phyloP scores from a whole-genome alignment of 345 rosid genomes.

The Aurinia saxatilis region DNA sequence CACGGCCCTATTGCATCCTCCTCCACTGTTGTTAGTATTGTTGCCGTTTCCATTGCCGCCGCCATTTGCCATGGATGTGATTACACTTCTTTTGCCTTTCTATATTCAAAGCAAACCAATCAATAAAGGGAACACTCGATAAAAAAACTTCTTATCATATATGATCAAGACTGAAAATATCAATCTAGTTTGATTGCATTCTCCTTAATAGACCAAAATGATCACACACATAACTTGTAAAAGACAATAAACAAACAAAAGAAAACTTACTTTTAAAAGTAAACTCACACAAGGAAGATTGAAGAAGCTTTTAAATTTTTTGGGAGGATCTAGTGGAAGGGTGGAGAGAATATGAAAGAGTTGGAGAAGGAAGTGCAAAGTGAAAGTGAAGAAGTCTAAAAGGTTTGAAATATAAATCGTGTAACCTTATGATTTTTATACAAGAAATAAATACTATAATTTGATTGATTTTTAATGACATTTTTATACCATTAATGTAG shows the following conservation, averaged over 20 bases:
- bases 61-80: conserved; percentile 12
- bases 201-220: not conserved
- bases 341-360: not conserved
- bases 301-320: not conserved
- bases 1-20: conserved; percentile 28
- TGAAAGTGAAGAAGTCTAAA: conserved; percentile 6
- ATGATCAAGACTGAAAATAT: no score
- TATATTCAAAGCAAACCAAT: not conserved
- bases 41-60: conserved; percentile 6
- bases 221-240: no score
- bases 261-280: not conserved
- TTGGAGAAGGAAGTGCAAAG: not conserved
- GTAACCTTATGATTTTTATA: not conserved
- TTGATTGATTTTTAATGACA: conserved; percentile 9
- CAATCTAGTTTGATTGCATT: not conserved
- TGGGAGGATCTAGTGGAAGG: not conserved
- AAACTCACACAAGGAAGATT: not conserved
- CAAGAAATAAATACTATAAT: not conserved
- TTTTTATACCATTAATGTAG: not conserved
- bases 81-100: not conserved
- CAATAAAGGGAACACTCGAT: not conserved
- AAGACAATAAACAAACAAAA: no score
- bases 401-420: not conserved
- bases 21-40: conserved; percentile 1
- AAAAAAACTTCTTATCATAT: no score